Evolutionary conservation across 768 basidiomycete genomes (phyloP), one percentile per base, ranked within the genome.

Genomic region (Leucocoprinus sp.): DNA sequence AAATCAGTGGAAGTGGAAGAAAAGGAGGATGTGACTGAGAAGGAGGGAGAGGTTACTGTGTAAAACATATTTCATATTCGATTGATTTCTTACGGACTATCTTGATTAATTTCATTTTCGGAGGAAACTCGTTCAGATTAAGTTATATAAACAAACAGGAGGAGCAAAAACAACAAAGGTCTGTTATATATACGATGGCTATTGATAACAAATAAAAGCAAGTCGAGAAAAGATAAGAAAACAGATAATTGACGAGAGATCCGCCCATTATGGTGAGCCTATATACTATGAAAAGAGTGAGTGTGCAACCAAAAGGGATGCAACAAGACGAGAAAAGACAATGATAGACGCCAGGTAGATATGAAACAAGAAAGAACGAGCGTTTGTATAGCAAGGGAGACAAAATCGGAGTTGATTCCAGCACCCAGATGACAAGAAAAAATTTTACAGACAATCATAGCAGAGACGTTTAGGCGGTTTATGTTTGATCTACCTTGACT

Each of bases 401-500:
- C 48, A 52, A 45, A 52, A 43, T 37, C 42, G 14, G 23, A 19
- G 37, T 28, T 49, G 39, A 23, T 18, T 37, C 18, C 40, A 24
- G 19, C 11, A 26, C 41, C 35, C 39, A 37, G 40, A 29, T 21
- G 53, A 45, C 35, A 50, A 54, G 37, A 36, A 49, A 35, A 48
- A 33, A 57, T 50, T n/a, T n/a, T n/a, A 33, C 24, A 34, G 43
- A 48, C 51, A 34, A 50, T 51, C 42, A 48, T 56, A 37, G 47
- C 57, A 53, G 40, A 42, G 49, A 27, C 11, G 31, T 52, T 62
- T 56, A 70, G 49, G 60, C 60, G 44, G 61, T 55, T 38, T 63
- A 57, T 38, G 46, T 36, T 42, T 71, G 72, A 63, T 88, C 85
- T 37, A 80, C 64, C 69, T 86, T 86, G 50, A 84, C 76, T 37